Base-by-base conservation (phyloP, 768 basidiomycete genomes). In the Goffeauzyma gilvescens region DNA sequence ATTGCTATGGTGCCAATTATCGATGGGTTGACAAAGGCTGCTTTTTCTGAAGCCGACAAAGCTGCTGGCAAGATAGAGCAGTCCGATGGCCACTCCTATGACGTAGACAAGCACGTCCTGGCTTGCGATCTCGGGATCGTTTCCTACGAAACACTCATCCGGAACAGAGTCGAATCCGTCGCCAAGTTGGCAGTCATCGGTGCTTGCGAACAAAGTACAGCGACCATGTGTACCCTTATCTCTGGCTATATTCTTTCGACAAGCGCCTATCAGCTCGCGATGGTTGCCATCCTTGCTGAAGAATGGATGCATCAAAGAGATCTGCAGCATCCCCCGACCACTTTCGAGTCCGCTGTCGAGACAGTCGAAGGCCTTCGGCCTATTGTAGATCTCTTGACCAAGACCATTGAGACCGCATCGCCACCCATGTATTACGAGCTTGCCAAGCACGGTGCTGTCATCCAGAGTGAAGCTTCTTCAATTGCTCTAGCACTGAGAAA, bases 91-190 rank as follows among this genome's bases (percentile, higher is more conserved):
- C 79, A 84, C 59, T 72, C 76, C 34, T 84, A 96, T 59, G 87
- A 93, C 53, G 84, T 96, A 24, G 93, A 98, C 67, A 96, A 86
- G 69, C 81, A 80, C 45, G 86, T 96, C 78, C 69, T 95, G 18
- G 70, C 73, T 4, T 89, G 95, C 57, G 93, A 98, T 59, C 66
- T 86, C 32, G 76, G 83, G 0, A 68, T 98, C 27, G 72, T 96
- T 24, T 69, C 78, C 5, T 65, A 72, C 18, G 86, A 93, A 54
- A 65, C 75, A 4, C 75, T 85, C 27, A 59, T 89, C 44, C 75
- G 80, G 49, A 84, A 83, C 14, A 71, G 89, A 18, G 64, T 95
- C 5, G 75, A 79, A 6, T 73, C 78, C 4, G 79, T 84, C 1
- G 75, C 72, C 1, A 83, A 85, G 2, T 62, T 95, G 21, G 81